Evolutionary conservation across 2,329 filamentous ascomycete genomes (phyloP).

Genomic region (Aureobasidium musti): DNA sequence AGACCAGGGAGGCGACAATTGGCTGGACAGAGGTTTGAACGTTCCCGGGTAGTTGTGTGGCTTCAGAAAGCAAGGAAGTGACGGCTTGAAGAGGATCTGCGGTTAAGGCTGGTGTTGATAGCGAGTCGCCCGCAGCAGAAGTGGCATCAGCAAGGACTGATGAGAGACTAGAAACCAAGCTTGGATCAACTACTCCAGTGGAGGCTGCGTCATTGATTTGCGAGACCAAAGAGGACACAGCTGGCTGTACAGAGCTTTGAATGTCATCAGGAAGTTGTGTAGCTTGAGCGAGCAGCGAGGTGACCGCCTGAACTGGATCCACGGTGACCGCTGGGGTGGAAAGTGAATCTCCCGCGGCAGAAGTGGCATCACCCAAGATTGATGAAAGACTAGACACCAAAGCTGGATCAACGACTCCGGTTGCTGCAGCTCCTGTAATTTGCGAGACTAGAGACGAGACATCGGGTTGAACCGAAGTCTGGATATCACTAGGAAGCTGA

Average conservation of each 20-base stretch:
- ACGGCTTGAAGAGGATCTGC: neutral
- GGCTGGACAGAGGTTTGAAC: neutral
- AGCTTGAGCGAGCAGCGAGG: neutral
- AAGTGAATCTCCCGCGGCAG: neutral
- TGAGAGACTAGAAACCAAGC: neutral
- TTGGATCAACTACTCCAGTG: neutral
- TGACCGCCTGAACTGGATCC: neutral
- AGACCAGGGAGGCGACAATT: neutral
- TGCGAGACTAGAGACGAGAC: neutral
- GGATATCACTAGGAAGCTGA: neutral
- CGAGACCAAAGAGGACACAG: neutral
- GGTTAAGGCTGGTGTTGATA: neutral
- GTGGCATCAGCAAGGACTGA: neutral
- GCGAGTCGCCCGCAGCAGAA: neutral
- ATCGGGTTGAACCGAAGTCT: neutral
- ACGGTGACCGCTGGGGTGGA: neutral
- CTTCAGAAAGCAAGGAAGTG: neutral
- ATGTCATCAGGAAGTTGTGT: neutral
- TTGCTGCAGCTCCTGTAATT: neutral
- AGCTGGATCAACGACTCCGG: neutral
- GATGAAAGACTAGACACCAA: neutral
- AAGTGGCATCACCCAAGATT: neutral
- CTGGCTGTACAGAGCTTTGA: conserved; percentile 5
- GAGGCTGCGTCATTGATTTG: neutral
- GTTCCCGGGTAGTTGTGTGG: neutral